Percentiles rank a stretch among this genome's conserved stretches.
phyloP scores from a whole-genome alignment of 225 moss, liverwort and hornwort genomes.

The Physcomitrellopsis africana region DNA sequence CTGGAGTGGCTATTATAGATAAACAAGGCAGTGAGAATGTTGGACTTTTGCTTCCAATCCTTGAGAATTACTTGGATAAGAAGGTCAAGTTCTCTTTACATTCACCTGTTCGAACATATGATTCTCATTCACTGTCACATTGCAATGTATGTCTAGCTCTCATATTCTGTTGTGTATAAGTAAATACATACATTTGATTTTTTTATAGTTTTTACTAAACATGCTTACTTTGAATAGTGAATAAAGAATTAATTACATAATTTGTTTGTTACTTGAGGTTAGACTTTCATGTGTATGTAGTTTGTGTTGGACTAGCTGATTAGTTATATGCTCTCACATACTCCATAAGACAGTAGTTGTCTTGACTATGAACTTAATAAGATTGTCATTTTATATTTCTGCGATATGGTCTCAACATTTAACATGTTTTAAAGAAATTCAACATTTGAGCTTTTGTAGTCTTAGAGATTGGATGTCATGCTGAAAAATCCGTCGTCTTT shows the following conservation, averaged over 20 bases:
- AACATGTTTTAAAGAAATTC: neutral
- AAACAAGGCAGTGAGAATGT: constrained; percentile 93
- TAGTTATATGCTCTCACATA: neutral
- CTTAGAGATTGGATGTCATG: neutral
- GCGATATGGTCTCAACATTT: neutral
- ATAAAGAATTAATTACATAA: too few relatives aligned
- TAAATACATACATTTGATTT: neutral
- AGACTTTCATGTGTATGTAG: neutral
- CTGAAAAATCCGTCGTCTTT: constrained; percentile 28
- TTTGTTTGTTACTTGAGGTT: neutral
- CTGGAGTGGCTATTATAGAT: constrained; percentile 93
- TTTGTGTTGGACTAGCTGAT: neutral
- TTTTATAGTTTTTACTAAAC: neutral
- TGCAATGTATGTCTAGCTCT: neutral
- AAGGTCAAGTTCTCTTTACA: constrained; percentile 55
- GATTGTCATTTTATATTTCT: neutral
- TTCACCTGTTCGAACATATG: neutral
- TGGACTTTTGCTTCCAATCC: constrained; percentile 83
- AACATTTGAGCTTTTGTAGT: neutral
- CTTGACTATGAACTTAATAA: neutral
- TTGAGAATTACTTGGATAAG: constrained; percentile 92
- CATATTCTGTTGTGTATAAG: constrained; percentile 5
- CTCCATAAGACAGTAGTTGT: constrained; percentile 11
- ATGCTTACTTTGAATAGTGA: neutral
- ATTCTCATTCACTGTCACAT: constrained; percentile 11